Conservation (phyloP, 179 eudicot genomes). For the Carnegiea gigantea region DNA sequence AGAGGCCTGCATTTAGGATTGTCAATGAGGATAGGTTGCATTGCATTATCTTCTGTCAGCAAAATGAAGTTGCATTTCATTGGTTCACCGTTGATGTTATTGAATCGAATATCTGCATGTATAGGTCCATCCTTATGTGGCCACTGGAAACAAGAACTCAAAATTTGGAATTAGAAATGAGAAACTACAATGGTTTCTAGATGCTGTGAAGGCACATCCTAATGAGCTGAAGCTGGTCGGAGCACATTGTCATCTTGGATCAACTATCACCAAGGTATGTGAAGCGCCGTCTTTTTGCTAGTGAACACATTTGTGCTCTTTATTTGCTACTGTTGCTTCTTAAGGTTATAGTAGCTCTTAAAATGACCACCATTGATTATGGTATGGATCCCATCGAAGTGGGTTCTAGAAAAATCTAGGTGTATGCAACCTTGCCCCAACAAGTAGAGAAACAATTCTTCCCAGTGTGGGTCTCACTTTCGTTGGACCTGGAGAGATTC, state of each 20-base stretch:
- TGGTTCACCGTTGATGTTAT: neutral
- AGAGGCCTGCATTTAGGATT: neutral
- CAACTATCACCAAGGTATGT: constrained; percentile 91
- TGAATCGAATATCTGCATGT: neutral
- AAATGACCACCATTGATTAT: neutral
- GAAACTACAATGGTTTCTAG: constrained; percentile 95
- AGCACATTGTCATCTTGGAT: constrained; percentile 98
- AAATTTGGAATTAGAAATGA: constrained; percentile 97
- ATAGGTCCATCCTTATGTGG: constrained; percentile 97
- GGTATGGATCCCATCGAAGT: neutral
- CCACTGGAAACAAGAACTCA: constrained; percentile 96
- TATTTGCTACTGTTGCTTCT: neutral
- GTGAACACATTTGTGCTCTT: neutral
- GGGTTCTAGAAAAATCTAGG: neutral
- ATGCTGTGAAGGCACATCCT: constrained; percentile 95
- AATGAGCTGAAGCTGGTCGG: constrained; percentile 91
- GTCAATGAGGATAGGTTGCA: neutral
- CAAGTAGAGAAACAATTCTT: neutral
- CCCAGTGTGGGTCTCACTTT: no score
- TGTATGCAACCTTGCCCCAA: neutral
- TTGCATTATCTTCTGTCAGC: neutral
- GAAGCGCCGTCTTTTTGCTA: neutral
- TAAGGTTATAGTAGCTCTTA: neutral
- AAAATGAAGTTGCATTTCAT: no score
- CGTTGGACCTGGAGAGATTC: no score